Percentiles rank a stretch among this genome's conserved stretches.
Evolutionary conservation across 768 basidiomycete genomes (phyloP).

Genomic region (Krasilnikovozyma curviuscula): DNA sequence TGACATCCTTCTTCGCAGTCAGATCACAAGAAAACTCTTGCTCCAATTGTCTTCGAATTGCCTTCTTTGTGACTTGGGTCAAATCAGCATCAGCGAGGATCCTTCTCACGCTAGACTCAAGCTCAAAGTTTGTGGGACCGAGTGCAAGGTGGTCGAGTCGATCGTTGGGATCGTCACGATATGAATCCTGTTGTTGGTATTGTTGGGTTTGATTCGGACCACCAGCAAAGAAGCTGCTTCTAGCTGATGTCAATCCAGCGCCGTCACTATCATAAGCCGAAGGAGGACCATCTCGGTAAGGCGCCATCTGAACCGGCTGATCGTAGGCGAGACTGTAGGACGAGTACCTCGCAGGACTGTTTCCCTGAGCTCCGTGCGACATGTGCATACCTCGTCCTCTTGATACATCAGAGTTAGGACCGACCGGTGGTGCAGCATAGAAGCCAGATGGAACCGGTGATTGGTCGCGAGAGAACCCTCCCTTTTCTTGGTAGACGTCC

Average conservation of each 20-base stretch:
- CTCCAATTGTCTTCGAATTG: conserved; percentile 66
- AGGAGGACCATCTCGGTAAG: too few relatives aligned
- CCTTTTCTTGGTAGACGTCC: too few relatives aligned
- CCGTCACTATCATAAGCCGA: too few relatives aligned
- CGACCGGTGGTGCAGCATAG: conserved; percentile 40
- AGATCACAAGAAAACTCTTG: conserved; percentile 36
- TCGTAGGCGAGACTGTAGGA: too few relatives aligned
- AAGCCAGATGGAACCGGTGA: conserved; percentile 16
- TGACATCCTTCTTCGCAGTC: conserved; percentile 30
- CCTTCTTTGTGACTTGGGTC: conserved; percentile 78
- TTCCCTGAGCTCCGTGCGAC: too few relatives aligned
- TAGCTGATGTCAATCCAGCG: too few relatives aligned
- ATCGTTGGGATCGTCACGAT: conserved; percentile 1
- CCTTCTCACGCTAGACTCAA: conserved; percentile 35
- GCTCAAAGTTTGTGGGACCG: conserved; percentile 34
- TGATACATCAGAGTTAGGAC: too few relatives aligned
- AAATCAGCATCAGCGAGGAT: conserved; percentile 63
- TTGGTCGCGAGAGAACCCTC: conserved; percentile 40
- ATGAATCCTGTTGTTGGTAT: not conserved
- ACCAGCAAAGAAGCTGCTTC: too few relatives aligned
- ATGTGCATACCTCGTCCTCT: too few relatives aligned
- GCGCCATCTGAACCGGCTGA: too few relatives aligned
- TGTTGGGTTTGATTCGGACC: too few relatives aligned
- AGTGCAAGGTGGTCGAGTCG: not conserved
- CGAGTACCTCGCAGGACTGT: too few relatives aligned